Base-by-base conservation (phyloP, 148 eudicot genomes). In the Heliamphora exappendiculata region DNA sequence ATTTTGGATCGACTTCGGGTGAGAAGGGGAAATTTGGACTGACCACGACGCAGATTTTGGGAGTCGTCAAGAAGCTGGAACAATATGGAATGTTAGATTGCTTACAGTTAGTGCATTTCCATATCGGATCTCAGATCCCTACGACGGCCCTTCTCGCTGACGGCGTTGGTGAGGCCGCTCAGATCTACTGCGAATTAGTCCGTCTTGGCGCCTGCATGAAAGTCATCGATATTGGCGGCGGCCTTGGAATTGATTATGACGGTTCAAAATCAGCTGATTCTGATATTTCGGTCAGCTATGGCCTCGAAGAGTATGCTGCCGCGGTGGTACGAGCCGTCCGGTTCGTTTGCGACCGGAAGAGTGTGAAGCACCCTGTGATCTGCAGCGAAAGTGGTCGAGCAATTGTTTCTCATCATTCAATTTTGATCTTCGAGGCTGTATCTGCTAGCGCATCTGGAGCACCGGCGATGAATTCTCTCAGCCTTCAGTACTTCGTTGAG, bases 51-150 rank as follows among this genome's bases (percentile, higher is more conserved):
- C 93, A 95, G 37, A 91, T 95, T 10, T 78, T 92, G 4, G 85
- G 94, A 0, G 97, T 92, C 20, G 97, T 91, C 19, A 85, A 83
- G 78, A 92, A 87, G 68, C 88, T 95, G 3, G 76, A 86, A 14
- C 81, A 83, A 5, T 73, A 68, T 36, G 90, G 87, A 11, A 95
- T 95, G 98, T 59, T 95, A 3, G 98, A 90, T 82, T 95, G 98
- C 75, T 83, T 95, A 19, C 94, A 92, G 73, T 70, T 95, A 50
- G 78, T 95, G 80, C 98, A 95, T 88, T 95, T 95, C 50, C 98
- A 95, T 44, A 95, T 95, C 41, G 97, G 98, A n/a, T 95, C 98
- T 1, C 98, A 95, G 84, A 95, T 95, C 50, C 98, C 97, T 0
- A 75, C 91, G 0, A 95, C 97, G 1, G 59, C 82, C 5, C 74